phyloP scores from a whole-genome alignment of 164 flowering plant species.

The Nymphaea colorata region DNA sequence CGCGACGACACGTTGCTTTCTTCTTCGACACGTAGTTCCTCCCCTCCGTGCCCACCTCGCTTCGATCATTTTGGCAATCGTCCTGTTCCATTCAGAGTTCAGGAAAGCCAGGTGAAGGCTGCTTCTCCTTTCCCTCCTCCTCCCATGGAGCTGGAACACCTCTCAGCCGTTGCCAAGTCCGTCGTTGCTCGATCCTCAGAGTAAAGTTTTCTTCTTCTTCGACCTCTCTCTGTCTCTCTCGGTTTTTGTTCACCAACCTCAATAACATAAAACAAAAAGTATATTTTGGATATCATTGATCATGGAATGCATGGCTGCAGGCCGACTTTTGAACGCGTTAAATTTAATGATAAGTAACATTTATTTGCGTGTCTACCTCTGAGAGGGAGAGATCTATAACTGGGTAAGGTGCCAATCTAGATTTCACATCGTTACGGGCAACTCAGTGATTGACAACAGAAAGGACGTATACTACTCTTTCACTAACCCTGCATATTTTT shows the following conservation, averaged over 20 bases:
- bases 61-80: background rate
- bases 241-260: background rate
- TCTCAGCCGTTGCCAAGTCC: conserved; percentile 65
- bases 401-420: too few relatives aligned
- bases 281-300: background rate
- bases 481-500: background rate
- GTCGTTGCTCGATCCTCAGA: conserved; percentile 35
- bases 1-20: background rate
- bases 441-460: too few relatives aligned
- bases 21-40: background rate
- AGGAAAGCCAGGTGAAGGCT: background rate
- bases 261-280: too few relatives aligned
- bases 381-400: too few relatives aligned
- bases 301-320: background rate
- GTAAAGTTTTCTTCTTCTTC: conserved; percentile 19
- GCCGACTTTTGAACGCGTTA: too few relatives aligned
- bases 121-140: background rate
- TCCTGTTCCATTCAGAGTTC: background rate
- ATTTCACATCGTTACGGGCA: too few relatives aligned
- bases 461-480: too few relatives aligned
- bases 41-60: background rate
- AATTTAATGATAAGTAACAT: too few relatives aligned
- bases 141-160: conserved; percentile 33
- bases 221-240: conserved; percentile 5
- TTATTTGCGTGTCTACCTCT: too few relatives aligned